Conservation (phyloP, 2,329 filamentous ascomycete species). For the Chaetomiaceae sp. region DNA sequence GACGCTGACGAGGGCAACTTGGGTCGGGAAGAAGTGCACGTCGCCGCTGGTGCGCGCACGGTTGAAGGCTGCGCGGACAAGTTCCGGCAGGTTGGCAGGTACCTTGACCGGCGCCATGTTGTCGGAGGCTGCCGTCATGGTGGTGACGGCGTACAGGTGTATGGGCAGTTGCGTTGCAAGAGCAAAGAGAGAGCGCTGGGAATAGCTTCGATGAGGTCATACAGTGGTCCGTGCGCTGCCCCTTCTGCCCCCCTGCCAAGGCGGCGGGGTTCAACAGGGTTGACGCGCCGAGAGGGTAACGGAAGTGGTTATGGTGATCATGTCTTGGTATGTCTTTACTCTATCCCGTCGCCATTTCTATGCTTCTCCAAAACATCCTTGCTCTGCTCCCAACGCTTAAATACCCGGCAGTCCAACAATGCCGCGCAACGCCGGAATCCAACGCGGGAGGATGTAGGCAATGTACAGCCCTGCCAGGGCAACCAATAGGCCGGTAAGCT, state of each 20-base stretch:
- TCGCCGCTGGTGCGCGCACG: constrained; percentile 46
- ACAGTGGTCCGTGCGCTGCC: constrained; percentile 21
- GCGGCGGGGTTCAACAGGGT: neutral
- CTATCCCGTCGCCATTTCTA: neutral
- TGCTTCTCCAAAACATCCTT: neutral
- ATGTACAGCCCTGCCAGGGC: constrained; percentile 44
- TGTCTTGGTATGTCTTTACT: too few relatives aligned
- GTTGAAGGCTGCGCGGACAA: constrained; percentile 48
- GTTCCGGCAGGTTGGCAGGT: constrained; percentile 46
- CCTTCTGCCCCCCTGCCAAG: constrained; percentile 5
- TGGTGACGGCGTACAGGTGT: constrained; percentile 1
- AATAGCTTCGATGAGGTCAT: constrained; percentile 32
- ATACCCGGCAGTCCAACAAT: constrained; percentile 50
- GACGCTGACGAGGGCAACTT: constrained; percentile 45
- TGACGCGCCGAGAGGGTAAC: neutral
- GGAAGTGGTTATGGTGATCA: too few relatives aligned
- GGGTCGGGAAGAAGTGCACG: constrained; percentile 51
- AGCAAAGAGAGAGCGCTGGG: constrained; percentile 8
- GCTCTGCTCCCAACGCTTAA: constrained; percentile 29
- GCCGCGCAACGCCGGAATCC: constrained; percentile 43
- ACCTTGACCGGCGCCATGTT: constrained; percentile 39
- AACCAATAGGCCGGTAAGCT: constrained; percentile 53
- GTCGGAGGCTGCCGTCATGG: constrained; percentile 16
- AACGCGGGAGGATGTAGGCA: constrained; percentile 50
- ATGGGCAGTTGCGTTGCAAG: constrained; percentile 1